A percentile compares a stretch with the other conserved stretches of the same genome.
These are phyloP conservation scores for Huiozyma sinensis DNA, from an alignment of 805 yeast species.

Conservation along the genomic window DNA sequence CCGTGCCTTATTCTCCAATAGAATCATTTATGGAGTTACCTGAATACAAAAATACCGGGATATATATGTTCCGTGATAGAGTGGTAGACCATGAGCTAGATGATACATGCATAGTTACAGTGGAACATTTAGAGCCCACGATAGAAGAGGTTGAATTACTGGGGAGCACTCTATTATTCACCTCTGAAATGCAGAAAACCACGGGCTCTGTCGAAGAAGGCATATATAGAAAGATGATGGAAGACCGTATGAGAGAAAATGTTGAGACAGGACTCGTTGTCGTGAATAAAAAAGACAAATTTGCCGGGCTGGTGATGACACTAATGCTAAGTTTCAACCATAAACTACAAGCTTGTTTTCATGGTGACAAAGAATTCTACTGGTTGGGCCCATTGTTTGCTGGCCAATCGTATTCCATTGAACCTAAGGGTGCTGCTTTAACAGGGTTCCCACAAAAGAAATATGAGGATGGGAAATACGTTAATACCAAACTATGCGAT, in stretches of 20 bases:
- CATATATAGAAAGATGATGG: background rate
- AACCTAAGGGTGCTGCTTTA: background rate
- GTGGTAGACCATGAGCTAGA: background rate
- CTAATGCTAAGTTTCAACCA: background rate
- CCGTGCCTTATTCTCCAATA: conserved; percentile 34
- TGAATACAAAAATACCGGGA: conserved; percentile 14
- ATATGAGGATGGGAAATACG: background rate
- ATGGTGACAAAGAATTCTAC: conserved; percentile 1
- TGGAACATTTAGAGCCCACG: background rate
- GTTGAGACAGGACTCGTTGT: conserved; percentile 1
- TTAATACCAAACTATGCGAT: background rate
- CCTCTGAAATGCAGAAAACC: background rate
- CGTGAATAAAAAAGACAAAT: background rate
- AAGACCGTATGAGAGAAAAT: background rate
- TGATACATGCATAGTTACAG: background rate
- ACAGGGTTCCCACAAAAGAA: background rate
- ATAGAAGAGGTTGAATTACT: background rate
- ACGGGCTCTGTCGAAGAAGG: background rate
- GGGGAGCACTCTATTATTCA: background rate
- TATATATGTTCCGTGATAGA: background rate
- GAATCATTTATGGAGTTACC: conserved; percentile 19
- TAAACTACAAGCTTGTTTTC: background rate
- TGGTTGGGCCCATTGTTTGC: conserved; percentile 1
- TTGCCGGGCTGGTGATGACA: background rate
- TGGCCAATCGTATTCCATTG: background rate